A percentile compares a stretch with the other conserved stretches of the same genome.
phyloP scores from a whole-genome alignment of 768 basidiomycete species.

The Amanita rimosa region DNA sequence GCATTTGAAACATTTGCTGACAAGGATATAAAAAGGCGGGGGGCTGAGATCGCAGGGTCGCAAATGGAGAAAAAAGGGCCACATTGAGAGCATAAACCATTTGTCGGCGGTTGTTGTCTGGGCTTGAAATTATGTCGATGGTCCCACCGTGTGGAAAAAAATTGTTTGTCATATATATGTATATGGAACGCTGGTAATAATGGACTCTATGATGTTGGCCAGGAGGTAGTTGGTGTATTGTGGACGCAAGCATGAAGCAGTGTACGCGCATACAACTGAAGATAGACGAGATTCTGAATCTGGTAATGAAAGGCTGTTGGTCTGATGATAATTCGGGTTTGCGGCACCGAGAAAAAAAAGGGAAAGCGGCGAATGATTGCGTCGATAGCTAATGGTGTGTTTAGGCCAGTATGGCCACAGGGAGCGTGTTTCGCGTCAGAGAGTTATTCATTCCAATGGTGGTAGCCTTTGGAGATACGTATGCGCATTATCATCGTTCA shows the following conservation, averaged over 20 bases:
- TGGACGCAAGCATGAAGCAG: background rate
- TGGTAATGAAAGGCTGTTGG: background rate
- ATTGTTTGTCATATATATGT: background rate
- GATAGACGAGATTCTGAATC: background rate
- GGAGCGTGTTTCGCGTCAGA: no score
- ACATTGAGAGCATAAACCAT: background rate
- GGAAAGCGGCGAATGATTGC: background rate
- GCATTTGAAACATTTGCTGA: no score
- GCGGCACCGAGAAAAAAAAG: background rate
- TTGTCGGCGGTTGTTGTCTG: background rate
- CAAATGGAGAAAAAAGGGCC: background rate
- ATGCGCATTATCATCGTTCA: no score
- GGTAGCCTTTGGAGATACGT: no score
- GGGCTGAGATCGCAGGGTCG: constrained; percentile 1
- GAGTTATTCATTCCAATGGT: no score
- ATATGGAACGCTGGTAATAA: background rate
- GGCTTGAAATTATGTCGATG: background rate
- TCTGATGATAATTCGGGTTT: background rate
- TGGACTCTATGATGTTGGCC: background rate
- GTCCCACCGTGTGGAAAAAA: background rate
- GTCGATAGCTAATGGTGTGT: background rate
- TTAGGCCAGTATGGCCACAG: no score
- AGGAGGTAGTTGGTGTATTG: background rate
- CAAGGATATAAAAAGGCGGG: constrained; percentile 3
- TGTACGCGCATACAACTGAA: background rate